Evolutionary conservation across 2,329 filamentous ascomycete genomes (phyloP).

Genomic region (Botrytis squamosa): DNA sequence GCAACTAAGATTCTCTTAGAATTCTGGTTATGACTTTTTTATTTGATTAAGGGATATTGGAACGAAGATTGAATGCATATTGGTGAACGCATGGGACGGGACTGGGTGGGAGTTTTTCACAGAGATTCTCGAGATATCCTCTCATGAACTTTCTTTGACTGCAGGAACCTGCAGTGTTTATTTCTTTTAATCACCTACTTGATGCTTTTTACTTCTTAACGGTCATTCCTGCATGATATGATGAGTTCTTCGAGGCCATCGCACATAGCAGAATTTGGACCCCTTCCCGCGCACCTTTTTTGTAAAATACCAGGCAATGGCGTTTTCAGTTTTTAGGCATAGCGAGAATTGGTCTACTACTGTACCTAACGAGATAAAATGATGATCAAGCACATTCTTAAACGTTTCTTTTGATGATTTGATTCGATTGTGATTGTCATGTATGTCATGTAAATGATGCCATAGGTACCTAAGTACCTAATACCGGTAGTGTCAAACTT

Average conservation of each 20-base stretch:
- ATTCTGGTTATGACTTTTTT: background rate
- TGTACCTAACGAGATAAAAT: constrained; percentile 20
- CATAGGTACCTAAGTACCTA: background rate
- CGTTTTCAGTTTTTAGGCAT: constrained; percentile 20
- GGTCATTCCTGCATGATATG: constrained; percentile 5
- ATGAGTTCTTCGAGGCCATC: constrained; percentile 8
- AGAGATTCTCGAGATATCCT: constrained; percentile 6
- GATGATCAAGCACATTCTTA: constrained; percentile 6
- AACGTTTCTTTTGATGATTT: background rate
- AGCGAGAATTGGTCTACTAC: constrained; percentile 18
- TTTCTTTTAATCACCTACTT: constrained; percentile 15
- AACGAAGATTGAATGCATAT: constrained; percentile 6
- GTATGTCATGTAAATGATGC: constrained; percentile 5
- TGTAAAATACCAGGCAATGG: constrained; percentile 19
- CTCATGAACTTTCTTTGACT: background rate
- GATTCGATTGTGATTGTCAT: background rate
- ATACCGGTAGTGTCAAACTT: background rate
- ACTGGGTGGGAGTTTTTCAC: constrained; percentile 4
- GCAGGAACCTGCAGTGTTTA: background rate
- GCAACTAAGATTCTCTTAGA: constrained; percentile 2
- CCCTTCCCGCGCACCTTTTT: constrained; percentile 4
- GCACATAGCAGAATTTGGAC: constrained; percentile 15
- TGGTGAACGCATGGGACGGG: constrained; percentile 4
- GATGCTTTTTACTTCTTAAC: constrained; percentile 15
- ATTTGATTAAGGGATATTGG: constrained; percentile 3